Conservation (phyloP, 2,329 filamentous ascomycete genomes). For the Diaporthe batatas region DNA sequence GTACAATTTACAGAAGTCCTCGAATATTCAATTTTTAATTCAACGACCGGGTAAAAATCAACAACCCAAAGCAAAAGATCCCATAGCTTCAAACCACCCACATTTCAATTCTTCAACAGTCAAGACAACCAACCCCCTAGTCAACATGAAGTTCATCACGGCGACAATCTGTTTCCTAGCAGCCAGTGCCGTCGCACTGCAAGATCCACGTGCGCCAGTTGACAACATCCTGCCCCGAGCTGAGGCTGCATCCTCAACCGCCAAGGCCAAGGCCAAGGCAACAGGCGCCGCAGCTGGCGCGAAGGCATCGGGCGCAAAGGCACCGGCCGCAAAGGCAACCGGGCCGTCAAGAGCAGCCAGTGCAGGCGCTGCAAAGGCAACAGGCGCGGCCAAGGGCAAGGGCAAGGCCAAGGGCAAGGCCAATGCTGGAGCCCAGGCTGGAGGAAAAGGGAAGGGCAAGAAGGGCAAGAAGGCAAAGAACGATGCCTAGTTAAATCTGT, state of each 20-base stretch:
- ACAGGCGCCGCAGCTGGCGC: background rate
- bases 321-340: too few relatives aligned
- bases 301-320: constrained; percentile 15
- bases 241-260: background rate
- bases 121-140: too few relatives aligned
- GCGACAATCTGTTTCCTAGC: constrained; percentile 28
- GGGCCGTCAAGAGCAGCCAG: too few relatives aligned
- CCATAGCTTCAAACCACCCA: too few relatives aligned
- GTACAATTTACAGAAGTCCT: too few relatives aligned
- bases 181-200: constrained; percentile 20
- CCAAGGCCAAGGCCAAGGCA: background rate
- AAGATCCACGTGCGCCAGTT: background rate
- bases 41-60: background rate
- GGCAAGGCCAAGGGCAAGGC: too few relatives aligned
- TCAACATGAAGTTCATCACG: constrained; percentile 32
- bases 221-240: constrained; percentile 15
- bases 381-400: constrained; percentile 3
- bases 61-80: background rate
- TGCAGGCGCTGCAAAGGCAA: background rate
- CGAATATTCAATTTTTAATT: background rate
- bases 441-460: background rate
- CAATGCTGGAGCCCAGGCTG: too few relatives aligned
- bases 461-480: background rate
- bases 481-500: background rate
- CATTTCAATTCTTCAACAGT: too few relatives aligned